A percentile compares a stretch with the other conserved stretches of the same genome.
phyloP scores from a whole-genome alignment of 305 asterid species.

The Fraxinus baroniana region DNA sequence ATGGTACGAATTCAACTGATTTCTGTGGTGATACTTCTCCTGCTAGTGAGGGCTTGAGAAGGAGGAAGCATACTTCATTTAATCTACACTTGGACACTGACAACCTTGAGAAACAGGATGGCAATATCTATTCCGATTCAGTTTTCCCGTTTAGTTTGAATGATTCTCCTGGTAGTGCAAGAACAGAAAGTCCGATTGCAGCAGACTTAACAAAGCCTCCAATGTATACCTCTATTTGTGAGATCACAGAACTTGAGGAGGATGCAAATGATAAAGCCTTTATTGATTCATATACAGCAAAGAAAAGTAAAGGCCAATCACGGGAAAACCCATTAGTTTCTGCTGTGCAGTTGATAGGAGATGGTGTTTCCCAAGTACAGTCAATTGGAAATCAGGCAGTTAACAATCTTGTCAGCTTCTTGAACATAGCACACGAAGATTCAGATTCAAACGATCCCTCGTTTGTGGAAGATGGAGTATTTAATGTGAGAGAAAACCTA shows the following conservation, averaged over 20 bases:
- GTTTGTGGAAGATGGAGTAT: conserved; percentile 41
- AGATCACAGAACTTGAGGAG: conserved; percentile 74
- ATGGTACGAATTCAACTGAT: conserved; percentile 58
- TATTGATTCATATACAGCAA: conserved; percentile 42
- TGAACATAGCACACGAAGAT: conserved; percentile 77
- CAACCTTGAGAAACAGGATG: conserved; percentile 58
- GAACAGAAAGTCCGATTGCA: conserved; percentile 50
- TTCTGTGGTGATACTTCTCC: conserved; percentile 55
- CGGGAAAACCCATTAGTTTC: conserved; percentile 80
- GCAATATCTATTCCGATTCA: conserved; percentile 40
- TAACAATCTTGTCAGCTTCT: conserved; percentile 78
- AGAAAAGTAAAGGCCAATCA: conserved; percentile 50
- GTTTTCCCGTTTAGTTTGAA: conserved; percentile 43
- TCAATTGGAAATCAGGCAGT: conserved; percentile 96
- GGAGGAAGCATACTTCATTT: conserved; percentile 53
- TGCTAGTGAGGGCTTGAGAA: conserved; percentile 67
- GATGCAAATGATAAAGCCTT: conserved; percentile 42
- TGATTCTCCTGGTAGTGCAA: conserved; percentile 62
- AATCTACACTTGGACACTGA: conserved; percentile 39
- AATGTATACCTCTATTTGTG: conserved; percentile 48
- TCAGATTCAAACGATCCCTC: conserved; percentile 63
- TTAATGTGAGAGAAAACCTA: conserved; percentile 33
- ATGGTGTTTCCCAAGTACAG: conserved; percentile 94
- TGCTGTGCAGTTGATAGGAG: conserved; percentile 89
- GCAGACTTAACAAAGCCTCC: conserved; percentile 52